Conservation (phyloP, 164 flowering plant species). For the Vitis amurensis region DNA sequence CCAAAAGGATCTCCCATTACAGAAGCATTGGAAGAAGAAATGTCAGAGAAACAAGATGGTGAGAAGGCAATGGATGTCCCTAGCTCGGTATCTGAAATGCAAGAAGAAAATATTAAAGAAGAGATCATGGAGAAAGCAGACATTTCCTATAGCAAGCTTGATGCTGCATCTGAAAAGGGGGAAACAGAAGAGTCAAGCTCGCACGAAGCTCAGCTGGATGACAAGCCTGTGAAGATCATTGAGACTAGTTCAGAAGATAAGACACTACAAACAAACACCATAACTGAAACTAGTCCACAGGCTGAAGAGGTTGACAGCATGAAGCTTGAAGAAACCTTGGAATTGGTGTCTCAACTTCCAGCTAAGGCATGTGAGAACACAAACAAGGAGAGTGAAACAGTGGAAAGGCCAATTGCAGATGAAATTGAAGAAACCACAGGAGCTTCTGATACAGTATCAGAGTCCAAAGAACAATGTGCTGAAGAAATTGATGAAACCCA, state of each 20-base stretch:
- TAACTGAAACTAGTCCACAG: slow-evolving; percentile 5
- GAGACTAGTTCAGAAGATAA: neutral
- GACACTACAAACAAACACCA: neutral
- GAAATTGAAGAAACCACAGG: slow-evolving; percentile 6
- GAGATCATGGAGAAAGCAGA: slow-evolving; percentile 10
- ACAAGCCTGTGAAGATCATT: neutral
- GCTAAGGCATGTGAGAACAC: slow-evolving; percentile 6
- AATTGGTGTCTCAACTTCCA: slow-evolving; percentile 7
- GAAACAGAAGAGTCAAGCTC: neutral
- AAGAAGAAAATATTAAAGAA: slow-evolving; percentile 7
- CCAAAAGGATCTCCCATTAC: slow-evolving; percentile 2
- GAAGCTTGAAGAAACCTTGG: slow-evolving; percentile 13
- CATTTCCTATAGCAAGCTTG: neutral
- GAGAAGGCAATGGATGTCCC: slow-evolving; percentile 1
- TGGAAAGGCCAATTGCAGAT: slow-evolving; percentile 8
- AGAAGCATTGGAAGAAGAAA: neutral
- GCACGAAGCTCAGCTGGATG: neutral
- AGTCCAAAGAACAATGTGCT: slow-evolving; percentile 2
- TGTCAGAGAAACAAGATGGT: neutral
- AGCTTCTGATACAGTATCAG: slow-evolving; percentile 2
- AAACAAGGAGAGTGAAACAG: slow-evolving; percentile 4
- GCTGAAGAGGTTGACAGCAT: neutral
- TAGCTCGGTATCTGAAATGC: neutral
- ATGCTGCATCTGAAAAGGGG: slow-evolving; percentile 1
- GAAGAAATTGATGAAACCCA: slow-evolving; percentile 7